Evolutionary conservation across 768 basidiomycete species (phyloP).

Genomic region (Hypsizygus marmoreus): DNA sequence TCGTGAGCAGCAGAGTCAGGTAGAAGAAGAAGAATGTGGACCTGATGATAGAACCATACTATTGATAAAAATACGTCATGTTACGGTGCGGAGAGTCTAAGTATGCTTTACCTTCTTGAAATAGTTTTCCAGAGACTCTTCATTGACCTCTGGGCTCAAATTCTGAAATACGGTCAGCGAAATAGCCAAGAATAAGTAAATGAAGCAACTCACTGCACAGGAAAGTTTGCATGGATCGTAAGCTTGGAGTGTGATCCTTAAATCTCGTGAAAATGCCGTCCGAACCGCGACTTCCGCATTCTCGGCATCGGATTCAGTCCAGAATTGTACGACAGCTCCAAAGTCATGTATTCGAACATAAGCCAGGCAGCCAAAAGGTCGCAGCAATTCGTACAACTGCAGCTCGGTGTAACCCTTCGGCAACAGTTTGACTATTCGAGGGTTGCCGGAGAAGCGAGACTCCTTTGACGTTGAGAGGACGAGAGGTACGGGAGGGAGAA

Average conservation of each 20-base stretch:
- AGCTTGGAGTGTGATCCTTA: constrained; percentile 2
- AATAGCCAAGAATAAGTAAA: not conserved
- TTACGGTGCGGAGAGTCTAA: not conserved
- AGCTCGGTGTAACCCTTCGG: constrained; percentile 4
- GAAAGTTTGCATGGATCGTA: constrained; percentile 5
- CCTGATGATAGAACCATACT: constrained; percentile 9
- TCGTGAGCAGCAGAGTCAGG: not conserved
- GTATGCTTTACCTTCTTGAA: not conserved
- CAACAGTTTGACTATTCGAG: constrained; percentile 10
- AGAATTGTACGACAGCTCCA: constrained; percentile 20
- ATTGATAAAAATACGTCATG: not conserved
- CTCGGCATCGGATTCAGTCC: constrained; percentile 17
- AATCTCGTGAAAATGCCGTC: not conserved
- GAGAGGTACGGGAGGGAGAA: constrained; percentile 7
- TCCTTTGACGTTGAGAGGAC: not conserved
- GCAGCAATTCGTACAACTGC: constrained; percentile 11
- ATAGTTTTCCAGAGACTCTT: not conserved
- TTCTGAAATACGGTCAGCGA: not conserved
- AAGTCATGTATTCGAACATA: constrained; percentile 9
- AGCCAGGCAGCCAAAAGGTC: constrained; percentile 12
- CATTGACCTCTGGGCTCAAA: constrained; percentile 1
- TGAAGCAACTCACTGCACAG: constrained; percentile 2
- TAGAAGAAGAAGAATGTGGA: not conserved
- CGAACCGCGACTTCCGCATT: not conserved
- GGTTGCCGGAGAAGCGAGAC: not conserved